A percentile compares a stretch with the other conserved stretches of the same genome.
Evolutionary conservation across 441 rosid species (phyloP).

Genomic region (Adansonia grandidieri): DNA sequence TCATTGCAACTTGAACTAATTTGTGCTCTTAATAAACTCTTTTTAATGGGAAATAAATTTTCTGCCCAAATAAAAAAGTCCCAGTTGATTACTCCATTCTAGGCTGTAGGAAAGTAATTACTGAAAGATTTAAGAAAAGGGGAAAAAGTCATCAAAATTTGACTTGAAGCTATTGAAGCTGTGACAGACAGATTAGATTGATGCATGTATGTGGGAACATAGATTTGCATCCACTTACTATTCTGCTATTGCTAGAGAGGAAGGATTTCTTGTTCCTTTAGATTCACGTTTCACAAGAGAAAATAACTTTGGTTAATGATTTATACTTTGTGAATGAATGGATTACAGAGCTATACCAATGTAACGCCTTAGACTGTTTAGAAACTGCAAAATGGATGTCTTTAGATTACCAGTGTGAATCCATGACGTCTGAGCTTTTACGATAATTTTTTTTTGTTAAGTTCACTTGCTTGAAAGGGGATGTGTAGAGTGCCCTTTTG

Average conservation of each 20-base stretch:
- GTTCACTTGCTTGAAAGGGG: slow-evolving; percentile 9
- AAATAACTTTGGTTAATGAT: background rate
- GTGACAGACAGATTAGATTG: background rate
- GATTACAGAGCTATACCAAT: background rate
- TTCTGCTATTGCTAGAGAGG: background rate
- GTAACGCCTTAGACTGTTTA: background rate
- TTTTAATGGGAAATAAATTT: background rate
- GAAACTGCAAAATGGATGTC: background rate
- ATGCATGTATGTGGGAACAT: too few species aligned
- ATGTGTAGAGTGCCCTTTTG: background rate
- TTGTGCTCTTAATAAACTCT: background rate
- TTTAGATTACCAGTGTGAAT: background rate
- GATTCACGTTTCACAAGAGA: background rate
- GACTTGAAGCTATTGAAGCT: background rate
- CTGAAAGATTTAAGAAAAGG: background rate
- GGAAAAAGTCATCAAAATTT: background rate
- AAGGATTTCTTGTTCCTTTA: background rate
- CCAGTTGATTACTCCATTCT: background rate
- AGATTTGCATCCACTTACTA: background rate
- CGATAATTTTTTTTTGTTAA: background rate
- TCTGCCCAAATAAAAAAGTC: background rate
- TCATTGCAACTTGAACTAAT: background rate
- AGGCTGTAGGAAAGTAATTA: background rate
- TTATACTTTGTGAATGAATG: background rate
- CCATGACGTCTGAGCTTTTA: background rate